Base-by-base conservation (phyloP, 345 rosid species). In the Punica granatum region DNA sequence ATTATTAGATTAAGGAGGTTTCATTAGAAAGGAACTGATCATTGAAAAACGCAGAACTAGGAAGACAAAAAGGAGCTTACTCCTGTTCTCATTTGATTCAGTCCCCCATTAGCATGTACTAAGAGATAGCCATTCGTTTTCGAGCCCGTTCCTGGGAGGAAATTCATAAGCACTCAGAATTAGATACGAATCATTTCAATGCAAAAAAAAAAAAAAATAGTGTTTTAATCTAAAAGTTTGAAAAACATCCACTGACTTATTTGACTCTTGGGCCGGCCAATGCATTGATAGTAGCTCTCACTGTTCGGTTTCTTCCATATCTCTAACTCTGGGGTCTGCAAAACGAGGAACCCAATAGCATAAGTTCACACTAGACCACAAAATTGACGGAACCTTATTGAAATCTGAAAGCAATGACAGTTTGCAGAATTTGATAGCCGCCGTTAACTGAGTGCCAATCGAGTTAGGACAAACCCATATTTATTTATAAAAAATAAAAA, bases 61-160 rank as follows among this genome's bases (percentile, higher is more conserved):
- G 37, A 21, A 19, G 1, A 10, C 41, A 14, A 36, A 44, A 23
- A 16, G 30, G 53, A 73, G 79, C 91, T 76, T 79, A 92, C 99
- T 58, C 98, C 98, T n/a, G 97, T 87, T 84, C 98, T 89, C 99
- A 95, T 95, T 84, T 95, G 99, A 83, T 95, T 95, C 81, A 95
- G 67, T 74, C 99, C 99, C 39, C 98, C 99, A 66, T 92, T 95
- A 8, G 99, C 98, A 70, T 92, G 97, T 74, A 90, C 96, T 31
- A 95, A 53, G 70, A 95, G 85, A 74, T 88, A 95, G 1, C 99
- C 98, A 71, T 90, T 92, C 36, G 98, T 83, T 31, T 79, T 79
- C 10, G 60, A 66, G 37, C 60, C 65, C 7, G 59, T 72, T 33
- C 81, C 85, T 88, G 75, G 64, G 81, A 9, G 31, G 25, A 41